Percentiles rank a stretch among this genome's conserved stretches.
phyloP scores from a whole-genome alignment of 176 grass and related monocot genomes.

The Oryza officinalis region DNA sequence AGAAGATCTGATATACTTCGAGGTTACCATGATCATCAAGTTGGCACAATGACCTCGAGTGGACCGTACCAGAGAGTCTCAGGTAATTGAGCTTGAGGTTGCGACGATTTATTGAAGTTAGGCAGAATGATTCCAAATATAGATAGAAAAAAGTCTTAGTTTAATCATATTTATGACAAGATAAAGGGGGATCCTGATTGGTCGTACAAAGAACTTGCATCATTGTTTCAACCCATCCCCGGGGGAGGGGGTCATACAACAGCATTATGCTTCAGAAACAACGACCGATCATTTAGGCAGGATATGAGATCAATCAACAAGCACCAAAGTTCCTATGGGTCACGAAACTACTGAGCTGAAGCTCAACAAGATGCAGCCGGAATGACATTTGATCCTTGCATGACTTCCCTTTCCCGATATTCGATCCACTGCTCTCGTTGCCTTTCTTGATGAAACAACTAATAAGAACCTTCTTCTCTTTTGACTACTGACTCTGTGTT shows the following conservation, averaged over 20 bases:
- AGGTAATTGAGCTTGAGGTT: too few species aligned
- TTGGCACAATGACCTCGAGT: too few species aligned
- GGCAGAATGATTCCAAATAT: not conserved
- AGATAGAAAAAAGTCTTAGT: not conserved
- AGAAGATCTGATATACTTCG: too few species aligned
- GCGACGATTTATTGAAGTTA: not conserved
- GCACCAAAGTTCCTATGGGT: not conserved
- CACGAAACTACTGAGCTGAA: not conserved
- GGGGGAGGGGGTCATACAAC: not conserved
- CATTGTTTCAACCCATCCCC: not conserved
- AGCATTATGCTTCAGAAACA: not conserved
- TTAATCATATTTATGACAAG: not conserved
- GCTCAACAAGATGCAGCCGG: not conserved
- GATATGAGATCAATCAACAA: not conserved
- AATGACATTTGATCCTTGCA: conserved; percentile 1
- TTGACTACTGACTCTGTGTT: conserved; percentile 70
- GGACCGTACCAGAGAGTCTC: too few species aligned
- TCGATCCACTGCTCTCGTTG: conserved; percentile 43
- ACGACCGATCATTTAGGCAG: not conserved
- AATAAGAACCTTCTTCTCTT: conserved; percentile 64
- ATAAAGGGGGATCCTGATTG: not conserved
- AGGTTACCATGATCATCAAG: too few species aligned
- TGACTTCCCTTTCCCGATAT: conserved; percentile 40
- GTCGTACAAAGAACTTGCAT: conserved; percentile 15
- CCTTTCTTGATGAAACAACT: conserved; percentile 72